These are phyloP conservation scores for Komagataella pseudopastoris DNA, from an alignment of 805 yeast species.

Conservation along the genomic window DNA sequence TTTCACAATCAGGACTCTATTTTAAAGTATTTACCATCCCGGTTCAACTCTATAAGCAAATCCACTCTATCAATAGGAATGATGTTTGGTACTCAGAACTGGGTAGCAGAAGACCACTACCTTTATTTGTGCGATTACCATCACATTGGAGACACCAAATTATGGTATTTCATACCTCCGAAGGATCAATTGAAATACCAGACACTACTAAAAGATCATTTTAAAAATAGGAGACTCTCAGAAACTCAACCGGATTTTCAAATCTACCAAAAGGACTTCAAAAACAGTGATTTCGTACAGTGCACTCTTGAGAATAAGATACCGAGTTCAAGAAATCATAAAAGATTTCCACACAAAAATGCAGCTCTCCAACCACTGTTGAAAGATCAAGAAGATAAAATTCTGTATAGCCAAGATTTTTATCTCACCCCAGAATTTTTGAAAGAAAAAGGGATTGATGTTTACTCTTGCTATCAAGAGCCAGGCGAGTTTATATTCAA, in stretches of 20 bases:
- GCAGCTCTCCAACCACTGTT: constrained; percentile 14
- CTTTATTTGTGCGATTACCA: constrained; percentile 38
- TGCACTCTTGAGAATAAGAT: constrained; percentile 12
- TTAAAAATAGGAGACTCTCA: neutral
- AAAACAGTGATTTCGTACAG: neutral
- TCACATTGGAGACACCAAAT: constrained; percentile 38
- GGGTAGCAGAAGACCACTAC: constrained; percentile 52
- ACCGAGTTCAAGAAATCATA: constrained; percentile 3
- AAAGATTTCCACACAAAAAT: constrained; percentile 18
- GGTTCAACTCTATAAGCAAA: constrained; percentile 24
- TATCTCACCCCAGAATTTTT: constrained; percentile 37
- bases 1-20: constrained; percentile 36
- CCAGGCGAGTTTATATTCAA: constrained; percentile 50
- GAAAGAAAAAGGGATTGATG: constrained; percentile 32
- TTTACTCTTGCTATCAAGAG: constrained; percentile 34
- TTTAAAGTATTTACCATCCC: constrained; percentile 27
- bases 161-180: constrained; percentile 56
- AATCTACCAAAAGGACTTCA: neutral
- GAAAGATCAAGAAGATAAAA: constrained; percentile 2
- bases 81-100: constrained; percentile 39
- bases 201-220: neutral
- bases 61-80: constrained; percentile 37
- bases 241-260: constrained; percentile 8
- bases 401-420: constrained; percentile 18
- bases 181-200: constrained; percentile 40